Conservation (phyloP, 1,139 yeast genomes). For the Pichia sp. region DNA sequence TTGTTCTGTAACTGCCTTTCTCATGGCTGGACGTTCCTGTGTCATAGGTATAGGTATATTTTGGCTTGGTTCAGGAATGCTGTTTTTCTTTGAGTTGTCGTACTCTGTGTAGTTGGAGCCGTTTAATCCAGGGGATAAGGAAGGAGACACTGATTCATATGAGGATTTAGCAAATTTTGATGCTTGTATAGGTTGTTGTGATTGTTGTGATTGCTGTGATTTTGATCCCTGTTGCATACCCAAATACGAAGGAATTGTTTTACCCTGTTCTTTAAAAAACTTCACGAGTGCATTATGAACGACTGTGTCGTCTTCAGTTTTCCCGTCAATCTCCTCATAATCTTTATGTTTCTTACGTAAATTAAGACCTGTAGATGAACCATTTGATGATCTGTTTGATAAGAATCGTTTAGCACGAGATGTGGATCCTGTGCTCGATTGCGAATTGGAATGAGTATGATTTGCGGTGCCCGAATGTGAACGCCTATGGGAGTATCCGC, state of each 20-base stretch:
- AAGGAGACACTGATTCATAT: too few relatives aligned
- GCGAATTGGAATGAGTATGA: background rate
- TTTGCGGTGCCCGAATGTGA: background rate
- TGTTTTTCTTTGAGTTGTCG: too few relatives aligned
- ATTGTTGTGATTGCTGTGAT: background rate
- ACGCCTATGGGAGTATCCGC: background rate
- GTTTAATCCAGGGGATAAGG: too few relatives aligned
- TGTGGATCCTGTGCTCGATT: background rate
- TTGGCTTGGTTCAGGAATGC: too few relatives aligned
- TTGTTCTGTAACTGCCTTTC: background rate
- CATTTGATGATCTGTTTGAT: background rate
- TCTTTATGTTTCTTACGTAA: background rate
- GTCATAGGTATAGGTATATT: background rate
- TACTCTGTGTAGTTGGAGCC: too few relatives aligned
- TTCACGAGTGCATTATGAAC: constrained; percentile 28
- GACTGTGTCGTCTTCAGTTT: constrained; percentile 27
- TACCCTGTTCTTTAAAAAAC: constrained; percentile 22
- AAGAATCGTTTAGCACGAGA: constrained; percentile 4
- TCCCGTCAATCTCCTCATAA: constrained; percentile 26
- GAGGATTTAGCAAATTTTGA: too few relatives aligned
- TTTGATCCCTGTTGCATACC: background rate
- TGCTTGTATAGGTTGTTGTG: constrained; percentile 5
- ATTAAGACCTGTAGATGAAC: background rate
- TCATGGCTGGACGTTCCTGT: background rate
- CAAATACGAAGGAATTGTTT: constrained; percentile 27